These are phyloP conservation scores for Iris macrosiphon DNA, from an alignment of 106 monocot species.

Conservation along the genomic window DNA sequence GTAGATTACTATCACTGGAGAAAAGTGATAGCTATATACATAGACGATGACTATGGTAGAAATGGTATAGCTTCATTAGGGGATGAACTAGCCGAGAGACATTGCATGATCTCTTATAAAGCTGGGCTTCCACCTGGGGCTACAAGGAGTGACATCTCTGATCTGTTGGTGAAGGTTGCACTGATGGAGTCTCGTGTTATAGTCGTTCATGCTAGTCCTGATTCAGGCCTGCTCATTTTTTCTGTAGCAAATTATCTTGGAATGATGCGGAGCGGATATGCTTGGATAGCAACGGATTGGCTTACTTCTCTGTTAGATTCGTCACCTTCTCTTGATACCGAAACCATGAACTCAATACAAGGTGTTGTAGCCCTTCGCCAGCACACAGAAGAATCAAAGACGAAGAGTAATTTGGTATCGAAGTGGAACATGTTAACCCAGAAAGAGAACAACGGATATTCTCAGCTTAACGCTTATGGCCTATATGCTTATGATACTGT, in stretches of 20 bases:
- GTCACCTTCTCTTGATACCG: constrained; percentile 7
- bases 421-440: constrained; percentile 27
- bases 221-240: constrained; percentile 29
- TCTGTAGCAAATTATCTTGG: constrained; percentile 50
- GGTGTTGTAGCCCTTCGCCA: constrained; percentile 60
- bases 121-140: constrained; percentile 28
- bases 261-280: constrained; percentile 60
- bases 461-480: constrained; percentile 54
- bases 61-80: constrained; percentile 50
- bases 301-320: constrained; percentile 58
- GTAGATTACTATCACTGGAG: constrained; percentile 55
- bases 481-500: constrained; percentile 78
- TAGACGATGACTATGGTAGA: constrained; percentile 65
- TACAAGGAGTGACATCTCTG: constrained; percentile 16
- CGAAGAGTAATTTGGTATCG: constrained; percentile 32
- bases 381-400: constrained; percentile 38
- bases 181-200: constrained; percentile 46
- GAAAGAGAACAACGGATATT: constrained; percentile 5
- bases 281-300: constrained; percentile 90
- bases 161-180: constrained; percentile 34
- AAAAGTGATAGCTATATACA: constrained; percentile 44
- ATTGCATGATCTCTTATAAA: constrained; percentile 47
- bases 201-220: constrained; percentile 39
- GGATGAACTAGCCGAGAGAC: constrained; percentile 40
- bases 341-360: constrained; percentile 35